phyloP scores from a whole-genome alignment of 2,329 filamentous ascomycete genomes.

The Xylariaceae sp. region DNA sequence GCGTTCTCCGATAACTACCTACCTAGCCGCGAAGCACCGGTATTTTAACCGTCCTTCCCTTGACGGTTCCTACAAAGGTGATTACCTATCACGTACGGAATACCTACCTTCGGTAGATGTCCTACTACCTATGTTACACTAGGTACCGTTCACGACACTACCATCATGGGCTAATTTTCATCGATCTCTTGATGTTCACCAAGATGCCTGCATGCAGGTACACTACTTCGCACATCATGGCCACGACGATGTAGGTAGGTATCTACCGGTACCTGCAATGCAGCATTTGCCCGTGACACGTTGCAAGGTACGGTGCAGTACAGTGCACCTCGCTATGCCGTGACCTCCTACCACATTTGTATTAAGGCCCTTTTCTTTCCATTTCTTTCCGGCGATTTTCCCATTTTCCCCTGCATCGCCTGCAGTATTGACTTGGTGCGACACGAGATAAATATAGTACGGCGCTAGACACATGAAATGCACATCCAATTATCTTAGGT shows the following conservation, averaged over 20 bases:
- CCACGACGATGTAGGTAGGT: too few species aligned
- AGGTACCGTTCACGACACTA: too few species aligned
- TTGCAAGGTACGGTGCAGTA: not conserved
- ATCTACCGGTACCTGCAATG: slow-evolving; percentile 20
- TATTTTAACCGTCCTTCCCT: not conserved
- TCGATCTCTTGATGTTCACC: too few species aligned
- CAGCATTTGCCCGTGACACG: slow-evolving; percentile 15
- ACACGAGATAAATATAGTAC: not conserved
- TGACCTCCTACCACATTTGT: not conserved
- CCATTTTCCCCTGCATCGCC: not conserved
- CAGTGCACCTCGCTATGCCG: too few species aligned
- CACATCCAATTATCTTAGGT: too few species aligned
- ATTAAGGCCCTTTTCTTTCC: not conserved
- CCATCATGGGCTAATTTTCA: too few species aligned
- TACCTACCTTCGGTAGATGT: not conserved
- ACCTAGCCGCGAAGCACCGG: too few species aligned
- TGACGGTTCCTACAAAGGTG: not conserved
- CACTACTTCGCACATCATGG: too few species aligned
- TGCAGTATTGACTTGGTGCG: not conserved
- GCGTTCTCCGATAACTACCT: not conserved
- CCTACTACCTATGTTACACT: too few species aligned
- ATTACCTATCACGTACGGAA: not conserved
- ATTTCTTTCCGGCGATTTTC: not conserved
- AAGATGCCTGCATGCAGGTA: too few species aligned
- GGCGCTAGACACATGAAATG: too few species aligned